Evolutionary conservation across 805 yeast species (phyloP).

Genomic region (Pichia ethanolica): DNA sequence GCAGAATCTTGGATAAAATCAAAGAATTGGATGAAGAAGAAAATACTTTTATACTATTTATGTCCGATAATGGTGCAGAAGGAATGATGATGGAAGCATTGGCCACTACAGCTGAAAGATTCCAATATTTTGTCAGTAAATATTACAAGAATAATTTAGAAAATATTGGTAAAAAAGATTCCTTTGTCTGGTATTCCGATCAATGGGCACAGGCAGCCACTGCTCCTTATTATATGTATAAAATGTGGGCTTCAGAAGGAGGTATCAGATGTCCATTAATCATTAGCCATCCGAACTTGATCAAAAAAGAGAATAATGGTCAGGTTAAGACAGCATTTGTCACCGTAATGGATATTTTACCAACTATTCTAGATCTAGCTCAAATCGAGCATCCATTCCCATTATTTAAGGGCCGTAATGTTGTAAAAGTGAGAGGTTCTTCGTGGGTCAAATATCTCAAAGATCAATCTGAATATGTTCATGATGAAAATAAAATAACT

Average conservation of each 20-base stretch:
- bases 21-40: constrained; percentile 39
- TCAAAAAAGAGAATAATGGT: constrained; percentile 19
- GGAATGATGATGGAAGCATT: constrained; percentile 52
- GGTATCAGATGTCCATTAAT: constrained; percentile 53
- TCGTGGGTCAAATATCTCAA: constrained; percentile 36
- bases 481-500: constrained; percentile 36
- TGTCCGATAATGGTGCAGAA: constrained; percentile 63
- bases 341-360: constrained; percentile 56
- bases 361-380: constrained; percentile 47
- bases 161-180: constrained; percentile 41
- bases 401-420: constrained; percentile 34
- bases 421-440: constrained; percentile 38
- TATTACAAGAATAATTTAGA: constrained; percentile 37
- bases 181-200: constrained; percentile 46
- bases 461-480: constrained; percentile 26
- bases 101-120: constrained; percentile 33
- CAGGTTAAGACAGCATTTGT: constrained; percentile 32
- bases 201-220: constrained; percentile 61
- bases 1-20: constrained; percentile 38
- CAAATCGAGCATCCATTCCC: constrained; percentile 37
- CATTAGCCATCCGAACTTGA: constrained; percentile 35
- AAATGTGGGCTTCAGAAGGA: constrained; percentile 54
- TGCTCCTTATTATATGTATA: constrained; percentile 47
- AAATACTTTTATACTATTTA: constrained; percentile 49
- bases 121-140: constrained; percentile 22